Base-by-base conservation (phyloP, 768 basidiomycete species). In the Mycena venus region DNA sequence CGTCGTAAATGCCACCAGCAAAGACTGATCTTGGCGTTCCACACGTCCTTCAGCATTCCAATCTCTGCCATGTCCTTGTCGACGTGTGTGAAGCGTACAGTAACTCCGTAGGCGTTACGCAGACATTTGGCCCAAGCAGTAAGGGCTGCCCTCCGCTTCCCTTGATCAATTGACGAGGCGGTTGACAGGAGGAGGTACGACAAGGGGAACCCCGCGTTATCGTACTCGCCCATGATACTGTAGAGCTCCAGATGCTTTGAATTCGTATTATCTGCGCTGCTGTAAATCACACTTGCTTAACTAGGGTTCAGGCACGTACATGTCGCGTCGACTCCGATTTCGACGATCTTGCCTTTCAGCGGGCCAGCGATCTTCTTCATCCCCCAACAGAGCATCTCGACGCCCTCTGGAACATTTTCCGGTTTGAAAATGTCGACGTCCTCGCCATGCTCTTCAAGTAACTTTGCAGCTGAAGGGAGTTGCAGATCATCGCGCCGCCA, bases 161-260 rank as follows among this genome's bases (percentile, higher is more conserved):
- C 69, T 58, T 63, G 63, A 9, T 68, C 64, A 5, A 79, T 77
- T 44, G 80, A 60, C 2, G 56, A 69, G 1, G 75, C 79, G 2
- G 80, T 81, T 21, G 79, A 79, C 21, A 81, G 55, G 4, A 81
- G 68, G 32, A 72, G 74, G 61, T 81, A 81, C 36, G 72, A 72
- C 11, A 81, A 32, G 1, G 79, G 80, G 64, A 81, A 77, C 8
- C 80, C 80, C 1, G 77, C 74, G 68, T 70, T 70, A 61, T 81
- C 79, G 31, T 75, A 59, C 68, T 81, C 80, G 2, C 58, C 72
- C 42, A 81, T 68, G 23, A 80, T 66, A 29, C 73, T 72, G 53
- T 81, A 81, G 2, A 81, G 73, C 65, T 81, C 76, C 27, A 81
- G 76, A 51, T 79, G 62, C 47, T 70, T 66, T 0, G 80, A 64